Evolutionary conservation across 169 alveolate species (phyloP), one percentile per base, ranked within the genome.

Genomic region (Cryptosporidium viatorum): DNA sequence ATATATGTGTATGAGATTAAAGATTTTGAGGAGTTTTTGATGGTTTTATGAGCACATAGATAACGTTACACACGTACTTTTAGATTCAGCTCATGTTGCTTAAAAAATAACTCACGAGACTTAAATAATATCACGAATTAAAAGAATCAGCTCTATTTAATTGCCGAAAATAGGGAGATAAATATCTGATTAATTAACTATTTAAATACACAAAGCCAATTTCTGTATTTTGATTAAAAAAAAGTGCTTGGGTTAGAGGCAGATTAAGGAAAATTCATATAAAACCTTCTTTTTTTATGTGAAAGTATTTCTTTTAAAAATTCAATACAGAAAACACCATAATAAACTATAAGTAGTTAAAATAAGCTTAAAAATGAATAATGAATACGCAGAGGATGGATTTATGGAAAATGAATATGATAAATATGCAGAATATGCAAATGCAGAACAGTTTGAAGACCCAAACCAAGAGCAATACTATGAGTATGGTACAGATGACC

Each of bases 201-300:
- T 21, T 55, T 55, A 21, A 7, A 23, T 26, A 55, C 1, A 3
- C 1, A 21, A 9, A 1, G 35, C 14, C 21, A 55, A 23, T 55
- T 55, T 55, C 37, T n/a, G 67, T 55, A 55, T 23, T n/a, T 55
- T 21, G 67, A 2, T 1, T 55, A 55, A 55, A 55, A 55, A 55
- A 55, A 55, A 16, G 37, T 12, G 35, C 55, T 23, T 55, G 67
- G 67, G 67, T 55, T 55, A 55, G 67, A 55, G 67, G 67, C 67
- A 55, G 23, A n/a, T 2, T 26, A 26, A 21, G 67, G 6, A 55
- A 55, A 55, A 21, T 55, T n/a, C 26, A 23, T 8, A n/a, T 23
- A 3, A 26, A 26, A 37, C 37, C 67, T 4, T 1, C 21, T 55
- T 55, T 55, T n/a, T n/a, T n/a, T n/a, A n/a, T 52, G n/a, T 55